Base-by-base conservation (phyloP, 1,284 basidiomycete species). In the Ceratobasidium theobromae region DNA sequence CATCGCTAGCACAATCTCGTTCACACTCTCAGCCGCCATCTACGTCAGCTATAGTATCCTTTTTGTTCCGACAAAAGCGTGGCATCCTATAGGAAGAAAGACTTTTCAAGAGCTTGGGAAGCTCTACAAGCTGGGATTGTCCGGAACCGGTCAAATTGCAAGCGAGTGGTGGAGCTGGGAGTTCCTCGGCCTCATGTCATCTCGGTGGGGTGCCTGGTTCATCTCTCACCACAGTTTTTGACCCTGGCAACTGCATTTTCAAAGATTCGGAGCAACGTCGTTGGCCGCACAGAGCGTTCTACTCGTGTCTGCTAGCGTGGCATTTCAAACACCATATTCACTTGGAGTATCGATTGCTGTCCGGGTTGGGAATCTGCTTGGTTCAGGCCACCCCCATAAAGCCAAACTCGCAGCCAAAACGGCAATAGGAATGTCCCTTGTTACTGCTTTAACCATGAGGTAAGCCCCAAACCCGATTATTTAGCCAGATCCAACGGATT, bases 91-190 rank as follows among this genome's bases (percentile, higher is more conserved):
- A 35, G 83, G 84, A 0, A 77, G 80, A 32, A 80, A 84, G 8
- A 82, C 81, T 70, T 89, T 93, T 75, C 84, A 83, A 0, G 86
- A 84, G 67, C 78, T 95, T 1, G 87, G 89, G 8, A 81, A 89
- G n/a, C 79, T 94, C 33, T 80, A 87, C 1, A 84, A 82, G 32
- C 78, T 97, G 6, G 93, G 91, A 8, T 72, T 93, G n/a, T 89
- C 88, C 4, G 91, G 92, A 28, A 85, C 91, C 21, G 85, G 88
- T 3, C 83, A 84, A 70, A 82, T 79, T 32, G 90, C 89, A 1
- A 85, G 84, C 6, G 93, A 95, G 74, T 95, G 93, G 93, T 95
- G 92, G 91, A 87, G 88, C 38, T 95, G 92, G 92, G 92, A 95
- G 73, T 79, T 92, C 2, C 78, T 89, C 54, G 80, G 79, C 48